phyloP scores from a whole-genome alignment of 2,329 filamentous ascomycete species.

The Cytospora mali region DNA sequence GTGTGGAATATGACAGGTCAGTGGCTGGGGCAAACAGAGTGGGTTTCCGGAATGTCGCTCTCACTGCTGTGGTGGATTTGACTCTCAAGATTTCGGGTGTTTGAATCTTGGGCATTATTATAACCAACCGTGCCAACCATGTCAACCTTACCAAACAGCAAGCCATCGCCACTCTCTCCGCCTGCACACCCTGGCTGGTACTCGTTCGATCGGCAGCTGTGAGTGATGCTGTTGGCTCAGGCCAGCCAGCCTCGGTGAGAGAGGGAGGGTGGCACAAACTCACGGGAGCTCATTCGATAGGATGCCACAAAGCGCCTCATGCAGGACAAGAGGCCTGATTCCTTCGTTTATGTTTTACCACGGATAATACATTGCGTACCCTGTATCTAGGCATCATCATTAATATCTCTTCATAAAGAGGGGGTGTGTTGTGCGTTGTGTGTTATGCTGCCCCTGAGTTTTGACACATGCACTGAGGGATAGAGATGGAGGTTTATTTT shows the following conservation, averaged over 20 bases:
- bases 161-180: background rate
- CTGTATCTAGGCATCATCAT: background rate
- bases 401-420: background rate
- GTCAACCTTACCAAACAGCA: background rate
- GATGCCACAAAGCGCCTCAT: background rate
- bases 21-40: background rate
- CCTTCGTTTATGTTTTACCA: slow-evolving; percentile 3
- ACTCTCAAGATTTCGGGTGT: background rate
- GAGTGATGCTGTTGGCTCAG: slow-evolving; percentile 16
- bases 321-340: slow-evolving; percentile 16
- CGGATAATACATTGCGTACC: slow-evolving; percentile 4
- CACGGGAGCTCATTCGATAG: background rate
- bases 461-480: slow-evolving; percentile 12
- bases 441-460: slow-evolving; percentile 7
- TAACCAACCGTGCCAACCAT: no score
- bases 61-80: no score
- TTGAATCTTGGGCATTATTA: background rate
- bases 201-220: slow-evolving; percentile 9
- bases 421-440: background rate
- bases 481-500: no score
- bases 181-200: slow-evolving; percentile 13
- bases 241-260: slow-evolving; percentile 22
- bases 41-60: background rate
- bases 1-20: background rate
- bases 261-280: slow-evolving; percentile 12